phyloP scores from a whole-genome alignment of 2,329 filamentous ascomycete species.

The Nemania diffusa region DNA sequence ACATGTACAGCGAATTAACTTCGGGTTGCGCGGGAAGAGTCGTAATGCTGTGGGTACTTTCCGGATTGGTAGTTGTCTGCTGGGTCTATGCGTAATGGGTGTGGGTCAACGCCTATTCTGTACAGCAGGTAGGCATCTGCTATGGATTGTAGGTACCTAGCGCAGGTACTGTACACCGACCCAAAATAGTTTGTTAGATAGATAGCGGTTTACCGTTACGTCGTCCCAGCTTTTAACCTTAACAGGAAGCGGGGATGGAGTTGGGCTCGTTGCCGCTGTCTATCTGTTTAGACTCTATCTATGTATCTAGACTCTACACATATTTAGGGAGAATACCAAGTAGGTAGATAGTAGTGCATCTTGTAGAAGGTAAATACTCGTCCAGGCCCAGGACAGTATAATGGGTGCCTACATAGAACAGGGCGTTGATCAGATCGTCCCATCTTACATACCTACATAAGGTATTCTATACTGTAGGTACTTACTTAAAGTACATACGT shows the following conservation, averaged over 20 bases:
- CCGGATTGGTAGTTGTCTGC: conserved; percentile 10
- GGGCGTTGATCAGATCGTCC: conserved; percentile 5
- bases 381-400: too few relatives aligned
- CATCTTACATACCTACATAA: too few relatives aligned
- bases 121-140: neutral
- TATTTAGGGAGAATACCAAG: too few relatives aligned
- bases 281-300: too few relatives aligned
- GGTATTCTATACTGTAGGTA: too few relatives aligned
- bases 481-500: too few relatives aligned
- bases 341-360: too few relatives aligned
- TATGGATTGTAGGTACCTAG: neutral
- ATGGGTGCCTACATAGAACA: neutral
- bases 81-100: neutral
- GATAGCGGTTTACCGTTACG: conserved; percentile 2
- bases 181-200: conserved; percentile 4
- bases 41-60: conserved; percentile 14
- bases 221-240: conserved; percentile 14
- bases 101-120: neutral
- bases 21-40: conserved; percentile 26
- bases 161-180: neutral
- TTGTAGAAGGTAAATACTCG: too few relatives aligned
- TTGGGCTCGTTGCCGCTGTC: neutral
- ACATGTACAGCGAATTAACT: neutral
- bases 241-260: neutral
- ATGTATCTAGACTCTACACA: too few relatives aligned